Conservation (phyloP, 441 rosid genomes). For the Arabidopsis hybrid region DNA sequence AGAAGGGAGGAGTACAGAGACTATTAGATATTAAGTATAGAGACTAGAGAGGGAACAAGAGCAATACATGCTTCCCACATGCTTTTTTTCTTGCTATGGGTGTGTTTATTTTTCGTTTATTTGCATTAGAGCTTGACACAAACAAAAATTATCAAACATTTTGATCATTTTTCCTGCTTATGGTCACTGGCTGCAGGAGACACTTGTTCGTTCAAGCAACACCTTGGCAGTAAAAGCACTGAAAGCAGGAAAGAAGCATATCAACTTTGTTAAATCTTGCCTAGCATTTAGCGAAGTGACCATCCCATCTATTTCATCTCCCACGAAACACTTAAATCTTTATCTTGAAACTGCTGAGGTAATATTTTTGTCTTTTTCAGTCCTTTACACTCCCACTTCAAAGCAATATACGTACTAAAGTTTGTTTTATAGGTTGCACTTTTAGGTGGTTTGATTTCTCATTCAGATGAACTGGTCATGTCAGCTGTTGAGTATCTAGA, state of each 20-base stretch:
- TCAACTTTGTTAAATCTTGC: conserved; percentile 76
- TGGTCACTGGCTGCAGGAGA: conserved; percentile 63
- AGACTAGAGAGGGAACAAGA: background rate
- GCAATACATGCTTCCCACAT: background rate
- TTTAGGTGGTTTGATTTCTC: conserved; percentile 77
- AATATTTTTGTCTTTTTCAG: conserved; percentile 41
- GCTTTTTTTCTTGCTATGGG: conserved; percentile 17
- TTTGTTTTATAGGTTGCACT: conserved; percentile 69
- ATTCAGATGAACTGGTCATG: conserved; percentile 72
- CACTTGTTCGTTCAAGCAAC: conserved; percentile 85
- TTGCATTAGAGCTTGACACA: conserved; percentile 16
- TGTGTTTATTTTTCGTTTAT: background rate
- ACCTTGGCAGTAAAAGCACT: conserved; percentile 69
- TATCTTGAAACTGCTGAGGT: conserved; percentile 95
- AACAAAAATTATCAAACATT: background rate
- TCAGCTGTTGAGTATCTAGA: conserved; percentile 71
- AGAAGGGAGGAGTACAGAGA: conserved; percentile 15
- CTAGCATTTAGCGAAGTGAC: conserved; percentile 89
- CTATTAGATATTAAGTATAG: background rate
- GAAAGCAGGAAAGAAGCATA: conserved; percentile 57
- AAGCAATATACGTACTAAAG: conserved; percentile 36
- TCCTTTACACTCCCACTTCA: conserved; percentile 5
- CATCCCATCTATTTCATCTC: conserved; percentile 69
- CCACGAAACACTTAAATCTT: conserved; percentile 68
- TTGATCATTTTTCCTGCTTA: conserved; percentile 14